Evolutionary conservation across 106 monocot species (phyloP), one percentile per base, ranked within the genome.

Genomic region (Ottelia alismoides): DNA sequence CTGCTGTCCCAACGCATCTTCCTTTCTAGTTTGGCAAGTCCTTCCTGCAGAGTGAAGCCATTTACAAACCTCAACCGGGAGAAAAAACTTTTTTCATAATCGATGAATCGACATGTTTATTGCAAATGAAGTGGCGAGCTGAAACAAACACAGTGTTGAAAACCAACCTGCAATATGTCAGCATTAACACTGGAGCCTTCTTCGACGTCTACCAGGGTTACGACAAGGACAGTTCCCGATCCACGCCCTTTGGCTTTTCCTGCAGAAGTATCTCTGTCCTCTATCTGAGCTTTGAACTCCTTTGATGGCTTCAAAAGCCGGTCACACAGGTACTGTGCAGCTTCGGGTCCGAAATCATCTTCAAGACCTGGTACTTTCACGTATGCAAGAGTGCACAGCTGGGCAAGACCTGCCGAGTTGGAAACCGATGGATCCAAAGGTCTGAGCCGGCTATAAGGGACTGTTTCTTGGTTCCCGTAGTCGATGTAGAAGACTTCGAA

Each of bases 401-500:
- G 82, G 57, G 98, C 89, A 52, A 86, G 56, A 1, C 79, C 82
- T 62, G 90, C 77, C 24, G 77, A 21, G 21, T 79, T 64, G 11
- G 85, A 72, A 54, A 89, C 60, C 1, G 90, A 76, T 2, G 74
- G 52, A 55, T 90, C 98, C 7, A 82, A 55, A 44, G 85, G 98
- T 11, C 98, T 62, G 30, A 99, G 55, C 5, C 70, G 57, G 56
- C 77, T 85, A 47, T 90, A 99, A 12, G 98, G 69, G 66, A 99
- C 66, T 20, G 51, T 71, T 68, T 99, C 98, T 67, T 99, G 98
- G 68, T 99, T 99, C 19, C 98, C 98, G 57, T 90, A 99, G 60
- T 99, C 98, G 57, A 99, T 83, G 52, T 99, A 99, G 77, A 99
- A 90, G 45, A 99, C 98, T 47, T 90, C 98, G 57, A 83, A 99